A percentile compares a stretch with the other conserved stretches of the same genome.
Conservation (phyloP, 257 asterid species). For the Dorcoceras hygrometricum region DNA sequence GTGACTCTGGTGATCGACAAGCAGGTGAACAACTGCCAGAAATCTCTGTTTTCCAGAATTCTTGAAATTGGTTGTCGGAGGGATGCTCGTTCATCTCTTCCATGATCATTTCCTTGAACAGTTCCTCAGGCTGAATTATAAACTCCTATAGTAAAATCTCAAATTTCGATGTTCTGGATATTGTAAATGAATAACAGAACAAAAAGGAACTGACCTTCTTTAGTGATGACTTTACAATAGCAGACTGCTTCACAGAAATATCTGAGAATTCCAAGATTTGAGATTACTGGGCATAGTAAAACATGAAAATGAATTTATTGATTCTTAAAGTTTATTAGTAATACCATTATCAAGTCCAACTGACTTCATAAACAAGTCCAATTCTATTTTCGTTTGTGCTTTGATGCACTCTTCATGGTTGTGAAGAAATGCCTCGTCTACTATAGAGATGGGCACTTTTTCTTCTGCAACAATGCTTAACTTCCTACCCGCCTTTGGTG, state of each 20-base stretch:
- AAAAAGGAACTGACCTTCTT: conserved; percentile 38
- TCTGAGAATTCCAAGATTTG: conserved; percentile 24
- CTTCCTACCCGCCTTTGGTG: conserved; percentile 37
- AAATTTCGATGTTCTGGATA: conserved; percentile 7
- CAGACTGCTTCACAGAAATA: conserved; percentile 22
- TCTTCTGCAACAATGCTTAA: conserved; percentile 38
- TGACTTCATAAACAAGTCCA: conserved; percentile 56
- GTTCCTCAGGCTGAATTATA: conserved; percentile 31
- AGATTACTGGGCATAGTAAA: conserved; percentile 1
- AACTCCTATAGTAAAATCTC: conserved; percentile 7
- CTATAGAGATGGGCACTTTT: conserved; percentile 29
- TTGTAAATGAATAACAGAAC: background rate
- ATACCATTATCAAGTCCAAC: conserved; percentile 66
- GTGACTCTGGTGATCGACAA: conserved; percentile 51
- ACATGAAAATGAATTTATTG: conserved; percentile 1
- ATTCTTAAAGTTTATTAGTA: background rate
- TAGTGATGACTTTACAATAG: conserved; percentile 32
- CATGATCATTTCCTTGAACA: conserved; percentile 38
- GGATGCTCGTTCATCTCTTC: conserved; percentile 43
- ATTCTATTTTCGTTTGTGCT: conserved; percentile 51
- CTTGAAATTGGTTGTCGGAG: conserved; percentile 29
- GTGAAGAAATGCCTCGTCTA: conserved; percentile 70
- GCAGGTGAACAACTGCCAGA: conserved; percentile 39
- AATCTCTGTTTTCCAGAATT: conserved; percentile 20
- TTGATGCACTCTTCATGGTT: conserved; percentile 70